Evolutionary conservation across 371 early-diverging fungal species (phyloP), one percentile per base, ranked within the genome.

Genomic region (Gilbertella persicaria): DNA sequence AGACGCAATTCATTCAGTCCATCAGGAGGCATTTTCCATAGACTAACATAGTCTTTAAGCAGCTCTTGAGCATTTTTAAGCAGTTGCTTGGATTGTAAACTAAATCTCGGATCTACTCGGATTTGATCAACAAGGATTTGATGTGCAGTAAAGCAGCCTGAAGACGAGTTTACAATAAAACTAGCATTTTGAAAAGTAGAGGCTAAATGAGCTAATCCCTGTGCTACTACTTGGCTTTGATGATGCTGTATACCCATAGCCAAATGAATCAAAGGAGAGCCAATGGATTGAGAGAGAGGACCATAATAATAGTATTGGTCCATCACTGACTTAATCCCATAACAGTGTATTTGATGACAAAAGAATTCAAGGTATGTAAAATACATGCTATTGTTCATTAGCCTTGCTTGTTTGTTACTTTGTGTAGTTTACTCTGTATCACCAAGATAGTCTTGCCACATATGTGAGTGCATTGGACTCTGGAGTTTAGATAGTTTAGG

Each of bases 191-290:
- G 42, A 43, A 47, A 64, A n/a, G 61, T 60, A 17, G 54, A 48
- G 1, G 66, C 65, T 10, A 66, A 33, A 54, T 65, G 63, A 39
- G 72, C 68, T n/a, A 71, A 30, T 6, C 55, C 69, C 40, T 71
- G 66, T 0, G 47, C 26, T 13, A 71, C 65, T 14, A 71, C 33
- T 26, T 45, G 21, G 2, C 57, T 43, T 36, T 65, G 20, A 1
- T 45, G 54, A 26, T 66, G 50, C 50, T 68, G 54, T 5, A 71
- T 10, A 16, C 72, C 72, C 25, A 68, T 62, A 2, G 61, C 57
- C 28, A 68, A 35, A 33, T 71, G 72, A 28, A 62, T 61, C 1
- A 71, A 24, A 1, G 72, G 68, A 1, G 66, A 50, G 2, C 66
- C 66, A 19, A 71, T 54, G 6, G 72, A 68, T 0, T 29, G 50